Percentiles rank a stretch among this genome's conserved stretches.
These are phyloP conservation scores for Zygotorulaspora mrakii DNA, from an alignment of 1,139 yeast species.

Conservation along the genomic window DNA sequence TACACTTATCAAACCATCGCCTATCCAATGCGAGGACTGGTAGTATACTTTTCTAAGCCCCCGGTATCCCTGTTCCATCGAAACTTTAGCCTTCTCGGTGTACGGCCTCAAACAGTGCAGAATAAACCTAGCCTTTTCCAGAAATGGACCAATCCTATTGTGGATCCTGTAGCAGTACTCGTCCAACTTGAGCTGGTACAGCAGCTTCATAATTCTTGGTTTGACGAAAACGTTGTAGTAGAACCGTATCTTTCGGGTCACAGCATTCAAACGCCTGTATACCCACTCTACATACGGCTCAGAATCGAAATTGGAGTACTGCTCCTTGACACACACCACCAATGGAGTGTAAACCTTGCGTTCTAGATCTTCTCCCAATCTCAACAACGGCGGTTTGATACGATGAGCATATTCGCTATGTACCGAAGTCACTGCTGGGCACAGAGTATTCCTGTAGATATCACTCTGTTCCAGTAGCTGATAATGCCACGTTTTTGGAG, in stretches of 20 bases:
- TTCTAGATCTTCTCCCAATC: conserved; percentile 7
- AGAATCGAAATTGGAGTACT: conserved; percentile 10
- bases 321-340: conserved; percentile 1
- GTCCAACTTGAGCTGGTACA: conserved; percentile 9
- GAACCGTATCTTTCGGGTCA: conserved; percentile 10
- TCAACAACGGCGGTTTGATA: conserved; percentile 9
- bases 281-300: conserved; percentile 10
- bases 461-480: conserved; percentile 11
- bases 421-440: conserved; percentile 9
- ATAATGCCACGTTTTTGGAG: conserved; percentile 20
- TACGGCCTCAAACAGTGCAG: conserved; percentile 14
- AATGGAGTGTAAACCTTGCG: conserved; percentile 7
- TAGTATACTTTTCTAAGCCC: conserved; percentile 9
- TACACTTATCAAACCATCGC: conserved; percentile 8
- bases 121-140: conserved; percentile 11
- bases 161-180: conserved; percentile 9
- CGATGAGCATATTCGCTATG: conserved; percentile 7
- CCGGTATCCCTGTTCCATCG: conserved; percentile 7
- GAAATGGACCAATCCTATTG: conserved; percentile 13
- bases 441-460: conserved; percentile 15
- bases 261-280: conserved; percentile 3
- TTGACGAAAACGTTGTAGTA: conserved; percentile 17
- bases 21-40: conserved; percentile 12
- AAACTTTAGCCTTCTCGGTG: conserved; percentile 10
- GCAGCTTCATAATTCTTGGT: conserved; percentile 12